These are phyloP conservation scores for Aspergillus baeticus DNA, from an alignment of 495 filamentous ascomycete genomes.

Conservation along the genomic window DNA sequence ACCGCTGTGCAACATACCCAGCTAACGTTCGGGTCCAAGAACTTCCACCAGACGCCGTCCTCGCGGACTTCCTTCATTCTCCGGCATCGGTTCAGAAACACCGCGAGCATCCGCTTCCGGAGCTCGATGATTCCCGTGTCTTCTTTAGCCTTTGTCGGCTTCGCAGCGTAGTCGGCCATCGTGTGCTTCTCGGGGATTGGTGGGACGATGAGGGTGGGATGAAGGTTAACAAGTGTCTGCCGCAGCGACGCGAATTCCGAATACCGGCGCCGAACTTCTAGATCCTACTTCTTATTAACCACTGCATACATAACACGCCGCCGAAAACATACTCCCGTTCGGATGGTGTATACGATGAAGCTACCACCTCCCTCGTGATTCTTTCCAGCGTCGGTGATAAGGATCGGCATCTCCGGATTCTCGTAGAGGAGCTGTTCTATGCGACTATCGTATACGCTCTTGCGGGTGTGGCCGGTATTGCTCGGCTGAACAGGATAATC, in stretches of 20 bases:
- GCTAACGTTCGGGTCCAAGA: slow-evolving; percentile 96
- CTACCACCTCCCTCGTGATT: slow-evolving; percentile 85
- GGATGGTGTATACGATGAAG: slow-evolving; percentile 95
- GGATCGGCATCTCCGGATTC: slow-evolving; percentile 81
- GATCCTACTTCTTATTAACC: slow-evolving; percentile 57
- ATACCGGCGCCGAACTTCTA: slow-evolving; percentile 92
- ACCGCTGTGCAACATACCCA: slow-evolving; percentile 61
- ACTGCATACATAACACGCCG: background rate
- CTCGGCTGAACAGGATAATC: slow-evolving; percentile 34
- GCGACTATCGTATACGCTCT: slow-evolving; percentile 88
- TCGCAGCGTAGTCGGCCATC: slow-evolving; percentile 97
- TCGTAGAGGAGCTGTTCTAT: slow-evolving; percentile 97
- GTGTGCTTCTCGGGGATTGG: slow-evolving; percentile 98
- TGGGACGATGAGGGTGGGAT: slow-evolving; percentile 91
- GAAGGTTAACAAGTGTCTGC: slow-evolving; percentile 81
- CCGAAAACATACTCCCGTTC: slow-evolving; percentile 72
- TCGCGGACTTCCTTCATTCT: slow-evolving; percentile 90
- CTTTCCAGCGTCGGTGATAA: slow-evolving; percentile 94
- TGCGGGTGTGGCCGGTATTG: slow-evolving; percentile 50
- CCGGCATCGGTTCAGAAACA: slow-evolving; percentile 91
- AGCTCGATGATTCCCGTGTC: slow-evolving; percentile 94
- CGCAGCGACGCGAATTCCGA: slow-evolving; percentile 95
- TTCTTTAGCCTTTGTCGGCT: slow-evolving; percentile 96
- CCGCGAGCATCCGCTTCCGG: slow-evolving; percentile 90
- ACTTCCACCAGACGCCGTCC: slow-evolving; percentile 96